phyloP scores from a whole-genome alignment of 179 eudicot genomes.

The Amaranthus tricolor region DNA sequence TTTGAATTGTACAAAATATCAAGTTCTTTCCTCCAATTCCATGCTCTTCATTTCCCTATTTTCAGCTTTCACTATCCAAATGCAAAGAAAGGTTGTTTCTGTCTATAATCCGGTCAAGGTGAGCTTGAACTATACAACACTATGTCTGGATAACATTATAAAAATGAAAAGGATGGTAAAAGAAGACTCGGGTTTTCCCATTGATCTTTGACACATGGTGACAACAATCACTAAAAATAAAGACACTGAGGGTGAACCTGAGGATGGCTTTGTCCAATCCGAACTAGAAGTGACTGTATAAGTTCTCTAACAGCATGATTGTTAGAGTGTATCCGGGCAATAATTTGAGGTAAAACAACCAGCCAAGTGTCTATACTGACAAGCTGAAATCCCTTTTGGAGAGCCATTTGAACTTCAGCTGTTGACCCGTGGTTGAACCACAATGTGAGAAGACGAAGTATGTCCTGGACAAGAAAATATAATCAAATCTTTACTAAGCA shows the following conservation, averaged over 20 bases:
- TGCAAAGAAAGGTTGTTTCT: too few species aligned
- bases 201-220: not conserved
- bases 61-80: too few species aligned
- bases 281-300: slow-evolving; percentile 88
- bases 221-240: not conserved
- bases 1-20: too few species aligned
- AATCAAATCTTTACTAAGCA: not conserved
- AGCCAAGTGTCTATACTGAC: slow-evolving; percentile 98
- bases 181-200: too few species aligned
- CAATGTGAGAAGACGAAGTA: slow-evolving; percentile 91
- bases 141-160: too few species aligned
- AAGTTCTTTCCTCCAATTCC: too few species aligned
- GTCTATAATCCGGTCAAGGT: too few species aligned
- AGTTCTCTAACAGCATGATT: slow-evolving; percentile 88
- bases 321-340: slow-evolving; percentile 96
- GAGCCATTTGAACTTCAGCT: slow-evolving; percentile 83
- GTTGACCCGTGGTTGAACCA: slow-evolving; percentile 99
- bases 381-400: slow-evolving; percentile 75
- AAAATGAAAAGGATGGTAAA: too few species aligned
- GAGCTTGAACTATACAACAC: too few species aligned
- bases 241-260: slow-evolving; percentile 55
- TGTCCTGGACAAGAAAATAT: slow-evolving; percentile 54
- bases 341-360: slow-evolving; percentile 95
- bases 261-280: slow-evolving; percentile 93
- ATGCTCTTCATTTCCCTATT: too few species aligned